phyloP scores from a whole-genome alignment of 2,329 filamentous ascomycete species.

The Tolypocladium guangdongense region DNA sequence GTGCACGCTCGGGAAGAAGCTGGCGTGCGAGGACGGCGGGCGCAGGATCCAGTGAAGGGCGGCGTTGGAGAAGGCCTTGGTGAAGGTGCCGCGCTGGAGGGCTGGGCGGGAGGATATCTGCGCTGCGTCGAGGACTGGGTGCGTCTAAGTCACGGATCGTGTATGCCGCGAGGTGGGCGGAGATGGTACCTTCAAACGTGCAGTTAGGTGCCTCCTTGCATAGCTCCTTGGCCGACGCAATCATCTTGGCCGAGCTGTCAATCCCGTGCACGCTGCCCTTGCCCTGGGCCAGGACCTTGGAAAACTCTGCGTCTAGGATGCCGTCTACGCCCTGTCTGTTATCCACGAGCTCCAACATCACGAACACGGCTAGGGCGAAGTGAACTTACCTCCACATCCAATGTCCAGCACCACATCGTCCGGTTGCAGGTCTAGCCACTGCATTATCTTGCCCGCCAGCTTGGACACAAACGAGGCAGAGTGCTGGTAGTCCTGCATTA shows the following conservation, averaged over 20 bases:
- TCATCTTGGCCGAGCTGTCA: not conserved
- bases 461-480: not conserved
- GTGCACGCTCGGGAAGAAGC: not conserved
- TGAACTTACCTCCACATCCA: not conserved
- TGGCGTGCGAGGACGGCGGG: not conserved
- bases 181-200: not conserved
- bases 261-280: not conserved
- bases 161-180: no score
- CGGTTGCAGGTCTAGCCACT: not conserved
- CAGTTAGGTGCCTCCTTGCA: not conserved
- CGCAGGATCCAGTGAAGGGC: not conserved
- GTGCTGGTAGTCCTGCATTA: not conserved
- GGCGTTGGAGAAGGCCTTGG: not conserved
- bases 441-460: not conserved
- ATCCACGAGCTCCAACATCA: not conserved
- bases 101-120: not conserved
- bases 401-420: not conserved
- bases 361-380: not conserved
- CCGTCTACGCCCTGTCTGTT: not conserved
- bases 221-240: not conserved
- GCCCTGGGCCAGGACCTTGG: not conserved
- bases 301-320: not conserved
- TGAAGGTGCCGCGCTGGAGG: not conserved
- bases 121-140: not conserved
- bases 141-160: not conserved